phyloP scores from a whole-genome alignment of 2,329 filamentous ascomycete genomes.

The Lizonia empirigonia region DNA sequence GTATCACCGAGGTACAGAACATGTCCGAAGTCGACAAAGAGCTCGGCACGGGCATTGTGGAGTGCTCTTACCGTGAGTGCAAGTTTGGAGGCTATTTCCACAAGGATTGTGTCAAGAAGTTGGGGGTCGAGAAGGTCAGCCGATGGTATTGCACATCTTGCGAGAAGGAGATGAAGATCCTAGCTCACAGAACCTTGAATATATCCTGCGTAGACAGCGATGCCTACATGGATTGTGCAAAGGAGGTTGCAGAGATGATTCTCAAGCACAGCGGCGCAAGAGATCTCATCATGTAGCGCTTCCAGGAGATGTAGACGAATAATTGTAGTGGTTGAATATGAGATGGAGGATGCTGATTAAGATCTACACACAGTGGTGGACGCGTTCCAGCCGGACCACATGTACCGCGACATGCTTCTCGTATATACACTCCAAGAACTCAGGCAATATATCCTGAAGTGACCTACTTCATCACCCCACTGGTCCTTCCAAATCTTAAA shows the following conservation, averaged over 20 bases:
- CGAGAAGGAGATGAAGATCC: constrained; percentile 20
- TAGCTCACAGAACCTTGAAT: constrained; percentile 12
- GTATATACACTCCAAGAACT: no score
- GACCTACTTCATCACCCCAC: background rate
- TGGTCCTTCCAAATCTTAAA: no score
- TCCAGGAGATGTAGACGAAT: background rate
- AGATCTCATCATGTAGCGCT: background rate
- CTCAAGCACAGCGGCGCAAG: background rate
- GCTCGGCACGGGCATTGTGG: constrained; percentile 5
- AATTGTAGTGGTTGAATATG: background rate
- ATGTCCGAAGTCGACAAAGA: background rate
- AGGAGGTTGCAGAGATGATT: background rate
- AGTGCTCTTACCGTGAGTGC: constrained; percentile 29
- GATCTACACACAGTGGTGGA: background rate
- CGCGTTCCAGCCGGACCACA: no score
- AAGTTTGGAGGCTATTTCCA: constrained; percentile 25
- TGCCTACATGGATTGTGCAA: background rate
- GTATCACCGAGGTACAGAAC: constrained; percentile 6
- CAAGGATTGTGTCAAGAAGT: constrained; percentile 27
- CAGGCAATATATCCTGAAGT: no score
- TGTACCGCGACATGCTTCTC: no score
- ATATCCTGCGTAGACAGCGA: background rate
- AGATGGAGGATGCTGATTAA: constrained; percentile 1
- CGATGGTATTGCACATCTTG: constrained; percentile 37
- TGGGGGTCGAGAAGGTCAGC: constrained; percentile 25